Base-by-base conservation (phyloP, 495 filamentous ascomycete genomes). In the Aspergillus campestris region DNA sequence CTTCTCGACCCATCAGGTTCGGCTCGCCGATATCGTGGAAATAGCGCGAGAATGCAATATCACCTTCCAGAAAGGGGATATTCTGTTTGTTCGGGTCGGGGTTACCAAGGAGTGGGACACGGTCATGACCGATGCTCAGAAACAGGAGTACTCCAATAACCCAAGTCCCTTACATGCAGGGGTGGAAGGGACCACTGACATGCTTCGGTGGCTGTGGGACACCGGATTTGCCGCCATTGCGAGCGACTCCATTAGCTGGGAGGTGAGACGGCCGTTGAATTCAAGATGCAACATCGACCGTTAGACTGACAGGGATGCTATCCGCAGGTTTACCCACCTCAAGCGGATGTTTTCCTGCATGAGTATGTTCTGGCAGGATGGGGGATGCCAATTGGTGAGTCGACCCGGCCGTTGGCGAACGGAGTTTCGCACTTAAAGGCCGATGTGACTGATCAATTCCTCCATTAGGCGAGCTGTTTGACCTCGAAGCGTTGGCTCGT, bases 351-450 rank as follows among this genome's bases (percentile, higher is more conserved):
- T 4, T 59, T 65, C 33, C 45, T 80, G 35, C 75, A 79, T 54
- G 67, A 81, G 44, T 74, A 70, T 57, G 52, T 78, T 2, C 60
- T 81, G 8, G 69, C 64, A 18, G 71, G 72, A 45, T 81, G 73
- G 74, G 77, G 78, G 2, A 63, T 71, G 56, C 77, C 77, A 9
- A 74, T 81, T 47, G 76, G 77, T 65, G 48, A 54, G 56, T 51
- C 13, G 8, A 31, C 8, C 10, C 11, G 13, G 4, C 14, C 12
- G 8, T 28, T 14, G 9, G 15, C 15, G 30, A 27, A 14, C n/a
- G 7, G 30, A 14, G 10, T 6, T 6, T 12, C 12, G 4, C 18
- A 32, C 12, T 35, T 1, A 34, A 27, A 11, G 11, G 30, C 32
- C 12, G 6, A 31, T 34, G 14, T n/a, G 34, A 40, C 44, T 54